These are phyloP conservation scores for Pythium phragmitis DNA, from an alignment of 352 stramenopile genomes.

Conservation along the genomic window DNA sequence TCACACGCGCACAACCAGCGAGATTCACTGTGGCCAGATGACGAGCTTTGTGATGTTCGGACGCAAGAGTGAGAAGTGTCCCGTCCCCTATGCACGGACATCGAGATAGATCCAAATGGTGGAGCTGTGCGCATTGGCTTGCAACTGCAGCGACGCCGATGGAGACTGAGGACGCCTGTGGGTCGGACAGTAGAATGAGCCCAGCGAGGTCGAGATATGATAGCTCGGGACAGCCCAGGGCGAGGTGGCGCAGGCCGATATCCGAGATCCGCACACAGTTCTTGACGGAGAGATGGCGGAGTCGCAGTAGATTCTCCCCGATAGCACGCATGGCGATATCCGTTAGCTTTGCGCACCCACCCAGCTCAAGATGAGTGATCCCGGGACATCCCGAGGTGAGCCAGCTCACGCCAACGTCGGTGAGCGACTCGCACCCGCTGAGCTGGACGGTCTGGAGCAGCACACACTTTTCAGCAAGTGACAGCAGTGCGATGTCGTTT, in stretches of 20 bases:
- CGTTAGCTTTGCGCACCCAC: slow-evolving; percentile 84
- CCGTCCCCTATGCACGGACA: slow-evolving; percentile 47
- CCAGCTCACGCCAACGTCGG: slow-evolving; percentile 92
- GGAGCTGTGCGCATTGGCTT: slow-evolving; percentile 33
- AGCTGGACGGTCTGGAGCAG: slow-evolving; percentile 58
- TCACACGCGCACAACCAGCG: slow-evolving; percentile 26
- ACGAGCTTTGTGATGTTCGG: neutral
- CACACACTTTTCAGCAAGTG: slow-evolving; percentile 62
- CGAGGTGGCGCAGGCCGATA: slow-evolving; percentile 48
- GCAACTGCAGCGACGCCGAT: slow-evolving; percentile 37
- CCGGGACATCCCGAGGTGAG: slow-evolving; percentile 78
- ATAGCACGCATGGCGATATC: slow-evolving; percentile 86
- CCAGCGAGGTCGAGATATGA: slow-evolving; percentile 39
- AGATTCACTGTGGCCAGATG: slow-evolving; percentile 26
- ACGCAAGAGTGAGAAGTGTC: slow-evolving; percentile 30
- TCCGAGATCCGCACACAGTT: slow-evolving; percentile 56
- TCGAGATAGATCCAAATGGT: slow-evolving; percentile 51
- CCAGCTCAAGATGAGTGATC: slow-evolving; percentile 82
- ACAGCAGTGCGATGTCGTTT: slow-evolving; percentile 89
- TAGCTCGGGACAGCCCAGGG: slow-evolving; percentile 47
- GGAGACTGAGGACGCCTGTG: neutral
- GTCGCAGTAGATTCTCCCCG: slow-evolving; percentile 70
- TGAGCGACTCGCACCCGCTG: slow-evolving; percentile 88
- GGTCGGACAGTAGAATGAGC: slow-evolving; percentile 42
- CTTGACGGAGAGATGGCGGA: slow-evolving; percentile 44